Evolutionary conservation across 441 rosid species (phyloP), one percentile per base, ranked within the genome.

Genomic region (Capsella rubella): DNA sequence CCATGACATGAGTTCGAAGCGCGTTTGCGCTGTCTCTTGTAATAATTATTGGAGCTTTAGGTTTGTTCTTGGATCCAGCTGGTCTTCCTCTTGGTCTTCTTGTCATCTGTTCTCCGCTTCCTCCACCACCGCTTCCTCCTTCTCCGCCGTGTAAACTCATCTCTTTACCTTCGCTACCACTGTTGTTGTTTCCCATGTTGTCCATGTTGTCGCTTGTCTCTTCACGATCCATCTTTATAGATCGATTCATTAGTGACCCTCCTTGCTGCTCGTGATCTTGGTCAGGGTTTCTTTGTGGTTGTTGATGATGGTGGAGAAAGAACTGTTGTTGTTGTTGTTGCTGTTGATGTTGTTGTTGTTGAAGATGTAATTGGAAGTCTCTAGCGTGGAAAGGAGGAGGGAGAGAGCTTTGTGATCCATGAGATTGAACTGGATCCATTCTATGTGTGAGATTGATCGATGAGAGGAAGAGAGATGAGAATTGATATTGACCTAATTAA

Each of bases 351-450:
- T 57, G 63, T 10, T 58, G 66, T 60, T 85, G 87, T 49, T 84
- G 89, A 61, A 85, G 89, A 59, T 90, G 97, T 67, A 92, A 80
- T 64, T 90, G 95, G 72, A 92, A 92, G 64, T 95, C 93, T 83
- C 97, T 81, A 7, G 93, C 80, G 78, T 92, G 96, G 78, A 95
- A 94, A 60, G 99, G 95, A 69, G 97, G 96, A 9, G 97, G 94
- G 29, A 92, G 93, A 42, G 97, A 87, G 79, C 87, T 89, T 66
- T 77, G 77, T 60, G 77, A 91, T 60, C 93, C 97, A 66, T 91
- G 98, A 57, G 96, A 83, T 77, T 90, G 80, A 54, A 89, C 86
- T 65, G 94, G 93, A 90, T 91, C 93, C 97, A 94, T 91, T 71
- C 57, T 47, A 15, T 61, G 49, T 39, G n/a, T 40, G 49, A 59